A percentile compares a stretch with the other conserved stretches of the same genome.
These are phyloP conservation scores for Aureobasidium sp. DNA, from an alignment of 2,329 filamentous ascomycete species.

Conservation along the genomic window DNA sequence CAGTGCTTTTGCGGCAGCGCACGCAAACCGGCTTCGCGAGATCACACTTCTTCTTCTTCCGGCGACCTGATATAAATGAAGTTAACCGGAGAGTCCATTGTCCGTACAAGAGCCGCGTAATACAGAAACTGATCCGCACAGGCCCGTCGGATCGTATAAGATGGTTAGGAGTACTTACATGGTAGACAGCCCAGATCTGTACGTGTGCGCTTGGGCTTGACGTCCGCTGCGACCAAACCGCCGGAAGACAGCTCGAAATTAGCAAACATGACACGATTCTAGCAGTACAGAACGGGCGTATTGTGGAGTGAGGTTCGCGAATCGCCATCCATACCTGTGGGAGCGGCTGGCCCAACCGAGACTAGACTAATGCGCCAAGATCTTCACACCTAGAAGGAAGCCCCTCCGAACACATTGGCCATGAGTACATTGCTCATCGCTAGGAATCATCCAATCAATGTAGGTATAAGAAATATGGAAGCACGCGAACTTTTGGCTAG, in stretches of 20 bases:
- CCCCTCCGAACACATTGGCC: background rate
- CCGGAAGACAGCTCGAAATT: slow-evolving; percentile 9
- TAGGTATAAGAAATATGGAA: no score
- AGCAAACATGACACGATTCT: slow-evolving; percentile 4
- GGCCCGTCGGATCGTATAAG: background rate
- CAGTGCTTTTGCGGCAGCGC: slow-evolving; percentile 4
- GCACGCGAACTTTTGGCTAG: no score
- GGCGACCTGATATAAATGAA: background rate
- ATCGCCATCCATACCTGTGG: background rate
- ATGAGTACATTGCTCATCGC: no score
- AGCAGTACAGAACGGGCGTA: background rate
- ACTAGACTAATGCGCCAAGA: background rate
- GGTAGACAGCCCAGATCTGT: slow-evolving; percentile 7
- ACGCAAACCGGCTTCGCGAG: background rate
- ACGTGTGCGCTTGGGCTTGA: slow-evolving; percentile 6
- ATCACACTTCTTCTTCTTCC: slow-evolving; percentile 10
- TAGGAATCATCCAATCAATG: no score
- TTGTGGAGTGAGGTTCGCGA: background rate
- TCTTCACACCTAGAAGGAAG: background rate
- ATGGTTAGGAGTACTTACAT: background rate
- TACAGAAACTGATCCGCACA: background rate
- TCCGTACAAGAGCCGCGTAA: background rate
- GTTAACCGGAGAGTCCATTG: background rate
- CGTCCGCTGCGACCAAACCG: background rate
- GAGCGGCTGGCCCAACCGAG: background rate